Percentiles rank a stretch among this genome's conserved stretches.
phyloP scores from a whole-genome alignment of 805 yeast species.

The Saturnispora gosingensis region DNA sequence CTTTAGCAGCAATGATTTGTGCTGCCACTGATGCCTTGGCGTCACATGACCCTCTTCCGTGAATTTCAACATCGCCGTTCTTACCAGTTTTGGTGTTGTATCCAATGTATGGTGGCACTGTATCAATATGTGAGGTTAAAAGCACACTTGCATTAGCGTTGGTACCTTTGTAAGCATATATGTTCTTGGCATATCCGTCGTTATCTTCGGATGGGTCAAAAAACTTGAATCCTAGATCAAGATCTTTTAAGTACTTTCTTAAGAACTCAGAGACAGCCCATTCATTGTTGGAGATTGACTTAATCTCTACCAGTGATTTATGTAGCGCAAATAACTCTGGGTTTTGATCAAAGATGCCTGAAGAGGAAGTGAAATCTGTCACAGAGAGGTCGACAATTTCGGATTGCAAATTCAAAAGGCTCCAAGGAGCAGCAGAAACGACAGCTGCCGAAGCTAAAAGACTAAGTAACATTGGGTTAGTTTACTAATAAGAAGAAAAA shows the following conservation, averaged over 20 bases:
- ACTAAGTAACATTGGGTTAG: not conserved
- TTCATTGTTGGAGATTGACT: slow-evolving; percentile 31
- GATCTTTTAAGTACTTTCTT: slow-evolving; percentile 28
- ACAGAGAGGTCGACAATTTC: not conserved
- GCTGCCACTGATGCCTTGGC: slow-evolving; percentile 67
- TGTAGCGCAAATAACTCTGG: slow-evolving; percentile 27
- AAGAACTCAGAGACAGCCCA: slow-evolving; percentile 32
- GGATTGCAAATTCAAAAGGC: not conserved
- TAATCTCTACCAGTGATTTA: slow-evolving; percentile 26
- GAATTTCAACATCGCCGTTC: slow-evolving; percentile 35
- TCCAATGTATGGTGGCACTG: slow-evolving; percentile 59
- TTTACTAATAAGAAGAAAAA: not conserved
- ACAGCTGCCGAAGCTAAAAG: not conserved
- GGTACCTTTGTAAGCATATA: slow-evolving; percentile 47
- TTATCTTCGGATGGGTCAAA: slow-evolving; percentile 8
- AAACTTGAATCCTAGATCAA: slow-evolving; percentile 48
- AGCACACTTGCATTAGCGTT: slow-evolving; percentile 36
- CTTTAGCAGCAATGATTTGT: slow-evolving; percentile 46
- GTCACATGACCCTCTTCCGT: slow-evolving; percentile 62
- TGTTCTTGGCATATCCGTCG: slow-evolving; percentile 19
- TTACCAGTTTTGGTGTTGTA: slow-evolving; percentile 29
- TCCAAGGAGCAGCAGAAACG: not conserved
- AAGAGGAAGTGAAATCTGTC: not conserved
- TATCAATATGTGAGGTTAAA: slow-evolving; percentile 59
- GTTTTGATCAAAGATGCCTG: slow-evolving; percentile 8